Conservation (phyloP, 805 yeast genomes). For the Isabelozyma gotoi region DNA sequence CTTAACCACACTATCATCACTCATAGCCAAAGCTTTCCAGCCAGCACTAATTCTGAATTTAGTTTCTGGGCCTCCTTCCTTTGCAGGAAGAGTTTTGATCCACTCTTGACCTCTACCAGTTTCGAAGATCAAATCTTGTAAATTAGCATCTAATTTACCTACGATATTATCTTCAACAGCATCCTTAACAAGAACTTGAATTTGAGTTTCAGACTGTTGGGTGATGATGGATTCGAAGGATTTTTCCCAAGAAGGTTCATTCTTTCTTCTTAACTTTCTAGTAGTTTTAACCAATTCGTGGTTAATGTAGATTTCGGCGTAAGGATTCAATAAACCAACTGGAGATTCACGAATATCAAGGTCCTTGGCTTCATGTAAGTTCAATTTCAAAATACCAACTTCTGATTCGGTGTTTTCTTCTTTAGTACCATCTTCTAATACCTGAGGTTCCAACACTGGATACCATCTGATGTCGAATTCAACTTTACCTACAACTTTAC, state of each 20-base stretch:
- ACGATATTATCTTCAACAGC: conserved; percentile 53
- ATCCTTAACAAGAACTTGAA: conserved; percentile 62
- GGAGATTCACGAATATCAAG: conserved; percentile 55
- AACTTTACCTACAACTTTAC: conserved; percentile 56
- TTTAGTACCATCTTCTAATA: conserved; percentile 49
- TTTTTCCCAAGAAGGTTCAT: conserved; percentile 74
- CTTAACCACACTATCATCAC: conserved; percentile 45
- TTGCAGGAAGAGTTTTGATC: conserved; percentile 48
- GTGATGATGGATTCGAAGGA: conserved; percentile 60
- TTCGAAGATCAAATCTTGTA: conserved; percentile 56
- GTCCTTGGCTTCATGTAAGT: conserved; percentile 58
- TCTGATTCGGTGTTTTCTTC: conserved; percentile 58
- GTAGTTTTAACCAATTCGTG: conserved; percentile 53
- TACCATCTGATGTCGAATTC: conserved; percentile 56
- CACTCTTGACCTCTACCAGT: conserved; percentile 49
- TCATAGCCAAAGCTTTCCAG: conserved; percentile 71
- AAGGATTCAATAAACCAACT: conserved; percentile 57
- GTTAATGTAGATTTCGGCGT: conserved; percentile 64
- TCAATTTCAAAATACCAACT: conserved; percentile 69
- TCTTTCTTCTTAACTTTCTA: conserved; percentile 63
- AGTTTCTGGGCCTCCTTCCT: conserved; percentile 35
- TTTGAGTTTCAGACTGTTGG: conserved; percentile 54
- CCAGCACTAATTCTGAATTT: conserved; percentile 52
- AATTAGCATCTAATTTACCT: conserved; percentile 50
- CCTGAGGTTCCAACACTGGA: conserved; percentile 46